A percentile compares a stretch with the other conserved stretches of the same genome.
Conservation (phyloP, 2,329 filamentous ascomycete genomes). For the Samsoniella hepiali region DNA sequence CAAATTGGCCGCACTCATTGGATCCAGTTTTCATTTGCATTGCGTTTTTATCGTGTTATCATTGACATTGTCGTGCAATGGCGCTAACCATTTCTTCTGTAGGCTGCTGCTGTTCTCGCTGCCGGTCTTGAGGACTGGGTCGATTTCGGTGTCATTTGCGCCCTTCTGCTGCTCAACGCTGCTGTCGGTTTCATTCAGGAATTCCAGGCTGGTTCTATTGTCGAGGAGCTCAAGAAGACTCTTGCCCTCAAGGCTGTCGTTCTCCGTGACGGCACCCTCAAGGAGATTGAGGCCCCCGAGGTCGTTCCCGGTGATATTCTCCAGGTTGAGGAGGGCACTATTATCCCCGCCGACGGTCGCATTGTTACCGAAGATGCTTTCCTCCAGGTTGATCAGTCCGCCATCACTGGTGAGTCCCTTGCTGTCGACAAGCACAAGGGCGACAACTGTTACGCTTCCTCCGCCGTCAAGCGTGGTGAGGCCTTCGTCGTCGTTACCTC, state of each 20-base stretch:
- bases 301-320: constrained; percentile 89
- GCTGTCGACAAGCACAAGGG: constrained; percentile 84
- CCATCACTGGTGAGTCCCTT: constrained; percentile 88
- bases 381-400: constrained; percentile 87
- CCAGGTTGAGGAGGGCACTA: constrained; percentile 85
- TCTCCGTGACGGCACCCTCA: constrained; percentile 71
- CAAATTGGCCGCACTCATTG: constrained; percentile 1
- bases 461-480: constrained; percentile 86
- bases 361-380: constrained; percentile 81
- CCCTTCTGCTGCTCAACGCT: constrained; percentile 78
- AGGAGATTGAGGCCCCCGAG: constrained; percentile 77
- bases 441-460: constrained; percentile 81
- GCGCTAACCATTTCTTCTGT: constrained; percentile 27
- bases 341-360: constrained; percentile 84
- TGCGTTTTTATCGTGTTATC: background rate
- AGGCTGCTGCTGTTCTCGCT: constrained; percentile 74
- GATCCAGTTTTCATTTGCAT: constrained; percentile 14
- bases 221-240: constrained; percentile 88
- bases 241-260: constrained; percentile 85
- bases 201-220: constrained; percentile 84
- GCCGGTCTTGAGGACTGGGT: constrained; percentile 86
- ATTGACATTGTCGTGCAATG: background rate
- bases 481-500: constrained; percentile 78
- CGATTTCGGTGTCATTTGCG: constrained; percentile 89
- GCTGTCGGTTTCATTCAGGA: constrained; percentile 85